Base-by-base conservation (phyloP, 768 basidiomycete species). In the Russula abietina region DNA sequence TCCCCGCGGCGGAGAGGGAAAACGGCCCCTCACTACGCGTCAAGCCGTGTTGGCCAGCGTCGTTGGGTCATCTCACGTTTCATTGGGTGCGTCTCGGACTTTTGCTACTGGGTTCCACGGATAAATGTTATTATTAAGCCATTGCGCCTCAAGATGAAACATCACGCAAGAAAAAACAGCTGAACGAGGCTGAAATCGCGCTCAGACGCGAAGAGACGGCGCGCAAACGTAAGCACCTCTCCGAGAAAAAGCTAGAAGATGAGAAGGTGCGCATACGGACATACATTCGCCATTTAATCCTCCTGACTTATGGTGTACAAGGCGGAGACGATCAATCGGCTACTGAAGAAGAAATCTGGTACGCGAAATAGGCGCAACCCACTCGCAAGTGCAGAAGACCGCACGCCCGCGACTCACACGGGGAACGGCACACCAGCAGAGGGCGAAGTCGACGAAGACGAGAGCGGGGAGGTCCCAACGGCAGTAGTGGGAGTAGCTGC, bases 301-400 rank as follows among this genome's bases (percentile, higher is more conserved):
- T 54, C 39, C 61, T 33, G 45, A 36, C 24, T 36, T n/a, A 50
- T 17, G 14, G 41, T 28, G 12, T 1, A 61, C 68, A 92, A 58
- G 89, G 84, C 84, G 26, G 92, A 93, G 69, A 93, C 92, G 0
- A 93, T 94, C 72, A 93, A 93, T 68, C 86, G 92, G 30, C 79
- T 94, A 16, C 81, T 94, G 55, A 91, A 91, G 72, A 93, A 93
- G 73, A 90, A 91, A 70, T 85, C 86, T 19, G 81, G 86, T 11
- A 79, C 87, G 2, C 81, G 82, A 49, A 82, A 79, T 55, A 87
- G 83, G 67, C 82, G 85, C 12, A 80, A 77, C n/a, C 78, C 73
- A 0, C 67, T 77, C 32, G 78, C 79, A 17, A 81, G 79, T 1
- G 77, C 77, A 0, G 82, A 83, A 43, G 83, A 73, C 48, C 65